Evolutionary conservation across 768 basidiomycete genomes (phyloP), one percentile per base, ranked within the genome.

Genomic region (Termitomyces sp.): DNA sequence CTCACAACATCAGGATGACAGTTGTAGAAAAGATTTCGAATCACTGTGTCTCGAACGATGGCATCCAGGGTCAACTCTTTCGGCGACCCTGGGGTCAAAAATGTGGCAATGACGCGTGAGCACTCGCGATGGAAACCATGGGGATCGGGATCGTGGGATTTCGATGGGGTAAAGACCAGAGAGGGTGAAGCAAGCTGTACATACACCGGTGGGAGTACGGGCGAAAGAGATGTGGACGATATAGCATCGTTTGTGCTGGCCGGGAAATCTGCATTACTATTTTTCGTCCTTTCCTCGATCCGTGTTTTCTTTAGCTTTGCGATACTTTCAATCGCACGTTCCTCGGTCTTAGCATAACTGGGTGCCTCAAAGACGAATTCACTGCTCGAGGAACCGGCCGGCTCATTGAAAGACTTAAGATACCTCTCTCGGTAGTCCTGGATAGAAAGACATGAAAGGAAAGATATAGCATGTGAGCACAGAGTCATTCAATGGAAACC

Each of bases 391-490:
- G 67, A 57, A 40, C 32, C 50, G 46, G 56, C 19, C 35, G 67
- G 62, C 34, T 58, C 42, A 27, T 57, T 59, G 14, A 65, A 63
- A 34, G 71, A 61, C n/a, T 65, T 66, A 23, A 69, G 59, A 60
- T 72, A 78, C 3, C 73, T 68, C 25, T 63, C 47, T 43, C 69
- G 69, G 61, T 78, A 77, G 56, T 74, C 72, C 66, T 76, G 67
- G 52, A 21, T 4, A 56, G 42, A 37, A 29, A 21, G 16, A 25
- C 51, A 31, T 32, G 21, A 3, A 35, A 25, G 9, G 25, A 10
- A 42, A 21, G 14, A 54, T 53, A 31, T 29, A 23, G 34, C n/a
- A 21, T 35, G 25, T 42, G 17, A 57, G 34, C 34, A 27, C 66
- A 62, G 38, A 16, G 42, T 45, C 55, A 44, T 29, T 6, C 7